A percentile compares a stretch with the other conserved stretches of the same genome.
Conservation (phyloP, 495 filamentous ascomycete species). For the Penicillium steckii region DNA sequence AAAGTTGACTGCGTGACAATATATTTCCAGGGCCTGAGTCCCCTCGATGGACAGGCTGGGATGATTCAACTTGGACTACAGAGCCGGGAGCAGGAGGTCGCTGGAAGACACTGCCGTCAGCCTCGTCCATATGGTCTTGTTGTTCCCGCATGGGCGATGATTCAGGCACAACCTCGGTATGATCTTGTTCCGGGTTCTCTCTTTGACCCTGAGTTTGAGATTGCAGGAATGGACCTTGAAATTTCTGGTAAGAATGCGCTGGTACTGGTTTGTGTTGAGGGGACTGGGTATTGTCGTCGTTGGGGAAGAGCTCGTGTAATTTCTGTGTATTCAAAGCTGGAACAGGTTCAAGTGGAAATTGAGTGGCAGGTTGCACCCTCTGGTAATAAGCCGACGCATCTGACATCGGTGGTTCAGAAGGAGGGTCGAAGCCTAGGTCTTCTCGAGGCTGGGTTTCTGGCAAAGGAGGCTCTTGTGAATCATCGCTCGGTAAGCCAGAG, state of each 20-base stretch:
- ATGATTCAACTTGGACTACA: conserved; percentile 46
- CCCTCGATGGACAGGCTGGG: conserved; percentile 38
- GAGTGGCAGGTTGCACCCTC: conserved; percentile 38
- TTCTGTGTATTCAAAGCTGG: conserved; percentile 44
- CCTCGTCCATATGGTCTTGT: conserved; percentile 9
- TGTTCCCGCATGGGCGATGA: conserved; percentile 35
- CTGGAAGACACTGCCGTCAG: conserved; percentile 16
- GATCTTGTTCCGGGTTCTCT: conserved; percentile 11
- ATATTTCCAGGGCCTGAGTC: conserved; percentile 18
- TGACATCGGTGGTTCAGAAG: conserved; percentile 31
- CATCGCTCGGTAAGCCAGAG: conserved; percentile 19
- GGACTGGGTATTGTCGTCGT: conserved; percentile 25
- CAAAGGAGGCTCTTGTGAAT: conserved; percentile 39
- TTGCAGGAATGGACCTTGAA: conserved; percentile 18
- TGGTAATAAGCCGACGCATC: conserved; percentile 44
- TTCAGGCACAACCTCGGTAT: conserved; percentile 41
- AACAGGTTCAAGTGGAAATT: conserved; percentile 44
- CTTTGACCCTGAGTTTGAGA: conserved; percentile 23
- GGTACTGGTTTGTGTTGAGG: neutral
- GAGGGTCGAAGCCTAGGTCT: conserved; percentile 9
- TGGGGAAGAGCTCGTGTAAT: conserved; percentile 43
- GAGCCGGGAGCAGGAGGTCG: conserved; percentile 23
- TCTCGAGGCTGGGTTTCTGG: conserved; percentile 11
- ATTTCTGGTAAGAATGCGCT: neutral
- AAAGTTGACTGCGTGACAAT: conserved; percentile 37